These are phyloP conservation scores for Ceratocystis ficicola DNA, from an alignment of 2,329 filamentous ascomycete species.

Conservation along the genomic window DNA sequence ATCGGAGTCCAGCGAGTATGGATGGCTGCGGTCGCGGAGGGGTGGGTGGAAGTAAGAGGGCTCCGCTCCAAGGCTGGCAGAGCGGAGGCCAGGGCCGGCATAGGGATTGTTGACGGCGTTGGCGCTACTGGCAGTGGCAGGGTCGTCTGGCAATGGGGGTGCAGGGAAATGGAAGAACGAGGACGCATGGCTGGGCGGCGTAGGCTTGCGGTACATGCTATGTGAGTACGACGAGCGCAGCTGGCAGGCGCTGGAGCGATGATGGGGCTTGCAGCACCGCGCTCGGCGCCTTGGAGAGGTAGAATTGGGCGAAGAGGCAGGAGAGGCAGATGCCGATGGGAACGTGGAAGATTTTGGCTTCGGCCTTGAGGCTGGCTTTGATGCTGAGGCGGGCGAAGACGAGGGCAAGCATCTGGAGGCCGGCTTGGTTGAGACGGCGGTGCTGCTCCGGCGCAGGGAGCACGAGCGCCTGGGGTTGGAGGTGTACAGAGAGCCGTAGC, in stretches of 20 bases:
- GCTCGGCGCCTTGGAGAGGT: conserved; percentile 23
- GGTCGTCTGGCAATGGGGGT: conserved; percentile 12
- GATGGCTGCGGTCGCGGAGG: not conserved
- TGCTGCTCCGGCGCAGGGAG: conserved; percentile 26
- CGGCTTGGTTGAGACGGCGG: conserved; percentile 26
- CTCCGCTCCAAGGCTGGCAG: not conserved
- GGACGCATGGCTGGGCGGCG: conserved; percentile 28
- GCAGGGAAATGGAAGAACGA: conserved; percentile 41
- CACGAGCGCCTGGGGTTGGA: conserved; percentile 32
- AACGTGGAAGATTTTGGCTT: conserved; percentile 21
- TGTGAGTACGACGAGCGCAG: conserved; percentile 21
- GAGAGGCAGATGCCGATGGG: conserved; percentile 26
- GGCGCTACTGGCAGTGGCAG: not conserved
- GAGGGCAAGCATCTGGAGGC: not conserved
- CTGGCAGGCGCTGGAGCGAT: conserved; percentile 25
- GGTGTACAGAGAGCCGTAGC: conserved; percentile 41
- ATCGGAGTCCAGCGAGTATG: conserved; percentile 23
- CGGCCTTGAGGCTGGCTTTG: not conserved
- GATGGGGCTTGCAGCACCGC: conserved; percentile 23
- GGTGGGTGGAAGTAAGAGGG: conserved; percentile 11
- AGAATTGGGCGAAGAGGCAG: conserved; percentile 34
- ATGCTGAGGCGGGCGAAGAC: not conserved
- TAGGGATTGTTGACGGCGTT: not conserved
- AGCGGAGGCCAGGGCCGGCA: not conserved
- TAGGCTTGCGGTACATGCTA: conserved; percentile 18